Base-by-base conservation (phyloP, 371 early-diverging fungal species). In the Phascolomyces articulosus region DNA sequence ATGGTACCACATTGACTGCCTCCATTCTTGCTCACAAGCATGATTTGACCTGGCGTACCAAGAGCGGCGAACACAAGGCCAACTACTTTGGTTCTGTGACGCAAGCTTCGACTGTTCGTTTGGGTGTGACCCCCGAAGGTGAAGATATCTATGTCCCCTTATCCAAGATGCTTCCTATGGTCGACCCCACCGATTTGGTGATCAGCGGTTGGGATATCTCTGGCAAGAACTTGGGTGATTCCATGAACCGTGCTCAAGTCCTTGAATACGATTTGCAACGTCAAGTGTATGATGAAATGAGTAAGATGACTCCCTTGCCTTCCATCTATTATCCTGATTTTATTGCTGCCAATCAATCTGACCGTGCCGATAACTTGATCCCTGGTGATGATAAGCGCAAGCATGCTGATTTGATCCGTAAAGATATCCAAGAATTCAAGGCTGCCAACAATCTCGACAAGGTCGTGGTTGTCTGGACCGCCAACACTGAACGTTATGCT, bases 181-280 rank as follows among this genome's bases (percentile, higher is more conserved):
- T 92, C 56, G 85, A 95, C 74, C 98, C 98, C 71, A 96, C 96
- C 73, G 96, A 97, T 75, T 69, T 98, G 54, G 96, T 96, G 40
- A 70, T 98, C 34, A 96, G 97, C 63, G 98, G 98, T 66, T 98
- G 98, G 98, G 98, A 98, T 81, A 97, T 98, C 75, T 92, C 87
- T 70, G 68, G 84, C 67, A 72, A 82, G 68, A 92, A 93, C 83
- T 78, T 98, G 51, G 96, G 90, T 60, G 92, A 92, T 38, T 86
- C 97, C 57, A 97, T 98, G 97, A 85, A 88, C 65, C 91, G 96
- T 54, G 95, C 97, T 54, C 79, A 93, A 75, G 98, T 98, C 27
- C 87, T 98, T 55, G 96, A 95, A 26, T 95, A 91, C 63, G 98
- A 98, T 67, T 85, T 98, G 64, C 97, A 97, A 85, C 92, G 94